Conservation (phyloP, 2,329 filamentous ascomycete species). For the Fusarium falciforme region DNA sequence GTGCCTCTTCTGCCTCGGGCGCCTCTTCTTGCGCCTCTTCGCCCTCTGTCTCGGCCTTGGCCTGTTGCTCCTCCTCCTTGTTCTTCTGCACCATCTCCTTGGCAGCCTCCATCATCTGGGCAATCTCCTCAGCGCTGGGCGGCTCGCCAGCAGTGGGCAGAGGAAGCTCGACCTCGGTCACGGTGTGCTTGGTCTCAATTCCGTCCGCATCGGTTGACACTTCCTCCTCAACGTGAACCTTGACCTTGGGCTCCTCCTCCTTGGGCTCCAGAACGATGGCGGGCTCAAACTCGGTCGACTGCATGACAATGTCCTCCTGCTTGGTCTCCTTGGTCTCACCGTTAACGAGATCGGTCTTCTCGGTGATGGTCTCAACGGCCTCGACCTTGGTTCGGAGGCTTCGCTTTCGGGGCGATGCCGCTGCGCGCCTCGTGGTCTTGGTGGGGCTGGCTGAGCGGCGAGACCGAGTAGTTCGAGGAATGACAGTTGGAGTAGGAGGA, state of each 20-base stretch:
- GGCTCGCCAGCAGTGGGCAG: constrained; percentile 68
- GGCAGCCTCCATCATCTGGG: constrained; percentile 86
- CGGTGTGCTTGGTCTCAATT: constrained; percentile 76
- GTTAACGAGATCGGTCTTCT: constrained; percentile 46
- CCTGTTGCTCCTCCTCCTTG: constrained; percentile 56
- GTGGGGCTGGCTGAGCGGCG: constrained; percentile 69
- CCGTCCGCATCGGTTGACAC: constrained; percentile 66
- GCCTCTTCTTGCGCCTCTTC: constrained; percentile 56
- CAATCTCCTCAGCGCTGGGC: constrained; percentile 80
- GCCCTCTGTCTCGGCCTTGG: constrained; percentile 53
- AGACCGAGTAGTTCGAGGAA: constrained; percentile 59
- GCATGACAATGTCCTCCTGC: constrained; percentile 53
- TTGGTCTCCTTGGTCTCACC: constrained; percentile 46
- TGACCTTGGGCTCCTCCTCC: constrained; percentile 70
- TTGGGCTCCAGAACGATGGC: constrained; percentile 61
- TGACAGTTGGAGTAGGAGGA: constrained; percentile 61
- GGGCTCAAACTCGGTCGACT: constrained; percentile 63
- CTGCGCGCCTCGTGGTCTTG: constrained; percentile 59
- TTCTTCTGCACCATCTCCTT: constrained; percentile 86
- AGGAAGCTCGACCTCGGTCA: constrained; percentile 81
- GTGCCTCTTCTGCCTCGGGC: constrained; percentile 51
- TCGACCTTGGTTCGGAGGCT: constrained; percentile 57
- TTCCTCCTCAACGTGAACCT: constrained; percentile 76
- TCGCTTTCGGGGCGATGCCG: constrained; percentile 68
- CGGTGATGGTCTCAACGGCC: constrained; percentile 46